These are phyloP conservation scores for Pseudogymnoascus sp. DNA, from an alignment of 2,329 filamentous ascomycete species.

Conservation along the genomic window DNA sequence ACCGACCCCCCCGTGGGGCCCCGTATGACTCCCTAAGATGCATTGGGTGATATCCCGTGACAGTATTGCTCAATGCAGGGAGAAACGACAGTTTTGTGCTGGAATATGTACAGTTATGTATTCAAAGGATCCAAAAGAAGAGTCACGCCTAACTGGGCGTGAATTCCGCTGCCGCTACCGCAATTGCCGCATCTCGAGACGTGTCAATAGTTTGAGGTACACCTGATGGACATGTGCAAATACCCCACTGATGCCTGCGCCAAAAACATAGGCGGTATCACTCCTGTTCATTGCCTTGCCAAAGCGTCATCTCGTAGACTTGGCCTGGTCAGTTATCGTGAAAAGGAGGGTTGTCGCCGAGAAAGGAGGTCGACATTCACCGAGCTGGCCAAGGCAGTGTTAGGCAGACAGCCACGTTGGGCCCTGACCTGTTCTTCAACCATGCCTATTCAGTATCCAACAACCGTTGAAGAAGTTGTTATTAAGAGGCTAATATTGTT, in stretches of 20 bases:
- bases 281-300: neutral
- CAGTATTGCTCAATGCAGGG: neutral
- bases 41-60: neutral
- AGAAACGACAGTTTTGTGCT: neutral
- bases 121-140: neutral
- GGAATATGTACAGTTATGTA: slow-evolving; percentile 5
- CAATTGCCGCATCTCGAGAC: neutral
- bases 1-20: neutral
- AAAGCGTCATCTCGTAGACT: neutral
- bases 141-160: neutral
- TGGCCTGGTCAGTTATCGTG: neutral
- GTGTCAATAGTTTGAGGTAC: slow-evolving; percentile 1
- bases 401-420: slow-evolving; percentile 8
- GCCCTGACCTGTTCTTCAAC: neutral
- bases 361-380: neutral
- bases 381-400: neutral
- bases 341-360: neutral
- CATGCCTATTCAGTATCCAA: slow-evolving; percentile 9
- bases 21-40: neutral
- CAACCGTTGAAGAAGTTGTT: neutral
- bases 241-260: neutral
- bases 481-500: slow-evolving; percentile 8
- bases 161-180: neutral
- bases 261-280: neutral
- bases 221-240: neutral